Percentiles rank a stretch among this genome's conserved stretches.
These are phyloP conservation scores for Microcyclospora pomicola DNA, from an alignment of 2,329 filamentous ascomycete genomes.

Conservation along the genomic window DNA sequence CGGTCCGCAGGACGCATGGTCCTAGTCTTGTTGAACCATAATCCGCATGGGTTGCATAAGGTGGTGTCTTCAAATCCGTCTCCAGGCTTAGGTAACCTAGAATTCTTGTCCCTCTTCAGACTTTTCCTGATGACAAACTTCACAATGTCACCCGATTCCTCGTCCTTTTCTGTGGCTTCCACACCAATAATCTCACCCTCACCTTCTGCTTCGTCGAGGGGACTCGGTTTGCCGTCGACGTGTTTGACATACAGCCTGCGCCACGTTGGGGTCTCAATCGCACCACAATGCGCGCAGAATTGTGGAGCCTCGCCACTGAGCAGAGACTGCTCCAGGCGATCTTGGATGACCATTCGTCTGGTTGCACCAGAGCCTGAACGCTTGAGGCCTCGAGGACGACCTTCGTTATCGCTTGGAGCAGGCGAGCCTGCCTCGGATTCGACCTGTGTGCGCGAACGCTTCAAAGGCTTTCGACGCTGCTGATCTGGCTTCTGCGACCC, in stretches of 20 bases:
- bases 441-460: slow-evolving; percentile 11
- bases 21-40: slow-evolving; percentile 86
- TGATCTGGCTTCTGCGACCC: slow-evolving; percentile 12
- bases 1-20: slow-evolving; percentile 67
- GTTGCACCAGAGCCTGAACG: slow-evolving; percentile 39
- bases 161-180: slow-evolving; percentile 50
- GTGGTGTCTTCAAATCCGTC: slow-evolving; percentile 53
- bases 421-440: slow-evolving; percentile 24
- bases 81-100: slow-evolving; percentile 6
- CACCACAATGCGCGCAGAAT: slow-evolving; percentile 84
- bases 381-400: slow-evolving; percentile 10
- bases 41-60: slow-evolving; percentile 89
- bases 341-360: slow-evolving; percentile 52
- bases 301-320: slow-evolving; percentile 71
- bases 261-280: slow-evolving; percentile 94
- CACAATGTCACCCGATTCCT: slow-evolving; percentile 43
- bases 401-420: slow-evolving; percentile 22
- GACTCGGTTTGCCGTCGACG: slow-evolving; percentile 53
- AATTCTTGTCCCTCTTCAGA: slow-evolving; percentile 40
- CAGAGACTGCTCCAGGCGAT: slow-evolving; percentile 45
- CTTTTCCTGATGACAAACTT: slow-evolving; percentile 71
- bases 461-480: slow-evolving; percentile 17
- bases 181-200: slow-evolving; percentile 63
- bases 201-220: slow-evolving; percentile 58
- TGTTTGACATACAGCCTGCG: slow-evolving; percentile 80